Percentiles rank a stretch among this genome's conserved stretches.
Conservation (phyloP, 371 early-diverging fungal species). For the Capniomyces stellatus region DNA sequence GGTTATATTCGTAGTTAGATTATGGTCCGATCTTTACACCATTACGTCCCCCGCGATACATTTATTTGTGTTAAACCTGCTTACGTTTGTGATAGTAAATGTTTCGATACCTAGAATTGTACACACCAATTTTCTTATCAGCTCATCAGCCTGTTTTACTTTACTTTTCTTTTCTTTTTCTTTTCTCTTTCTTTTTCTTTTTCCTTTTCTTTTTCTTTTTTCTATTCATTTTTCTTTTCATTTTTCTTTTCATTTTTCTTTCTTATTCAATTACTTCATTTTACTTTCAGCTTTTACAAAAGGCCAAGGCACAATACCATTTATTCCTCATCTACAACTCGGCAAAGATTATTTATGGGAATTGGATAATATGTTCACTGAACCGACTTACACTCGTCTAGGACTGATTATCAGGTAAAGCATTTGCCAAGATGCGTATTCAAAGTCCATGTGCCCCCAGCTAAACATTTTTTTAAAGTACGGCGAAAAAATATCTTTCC, state of each 20-base stretch:
- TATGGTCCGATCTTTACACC: not conserved
- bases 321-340: too few species aligned
- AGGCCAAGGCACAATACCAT: too few species aligned
- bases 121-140: not conserved
- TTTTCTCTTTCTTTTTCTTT: not conserved
- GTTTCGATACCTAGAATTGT: conserved; percentile 47
- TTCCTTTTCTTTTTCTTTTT: too few species aligned
- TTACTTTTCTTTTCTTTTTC: not conserved
- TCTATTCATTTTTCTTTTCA: too few species aligned
- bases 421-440: conserved; percentile 88
- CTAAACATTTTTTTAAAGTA: conserved; percentile 43
- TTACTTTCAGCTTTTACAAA: too few species aligned
- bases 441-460: conserved; percentile 78
- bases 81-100: conserved; percentile 85
- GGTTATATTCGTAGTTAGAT: not conserved
- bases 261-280: too few species aligned
- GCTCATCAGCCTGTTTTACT: not conserved
- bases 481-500: conserved; percentile 10
- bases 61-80: too few species aligned
- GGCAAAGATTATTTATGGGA: too few species aligned
- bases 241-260: too few species aligned
- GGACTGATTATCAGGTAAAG: conserved; percentile 66
- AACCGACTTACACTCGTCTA: conserved; percentile 51
- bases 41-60: too few species aligned
- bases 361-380: not conserved